phyloP scores from a whole-genome alignment of 306 rosid genomes.

The Rubus parviflorus region DNA sequence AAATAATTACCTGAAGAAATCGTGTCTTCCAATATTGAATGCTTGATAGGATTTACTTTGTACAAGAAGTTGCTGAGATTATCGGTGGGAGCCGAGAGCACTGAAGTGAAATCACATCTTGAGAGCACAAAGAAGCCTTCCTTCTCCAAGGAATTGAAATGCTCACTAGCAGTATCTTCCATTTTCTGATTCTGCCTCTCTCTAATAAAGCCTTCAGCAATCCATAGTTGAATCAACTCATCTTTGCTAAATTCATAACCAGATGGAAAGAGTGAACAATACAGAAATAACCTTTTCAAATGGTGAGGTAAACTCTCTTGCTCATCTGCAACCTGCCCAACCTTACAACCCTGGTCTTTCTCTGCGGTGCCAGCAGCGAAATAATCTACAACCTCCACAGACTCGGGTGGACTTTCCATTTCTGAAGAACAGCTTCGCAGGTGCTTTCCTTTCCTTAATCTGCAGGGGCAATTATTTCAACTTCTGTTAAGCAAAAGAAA shows the following conservation, averaged over 20 bases:
- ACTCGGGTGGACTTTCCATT: neutral
- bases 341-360: no score
- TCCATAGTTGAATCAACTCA: slow-evolving; percentile 20
- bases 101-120: neutral
- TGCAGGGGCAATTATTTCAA: no score
- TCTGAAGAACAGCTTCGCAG: neutral
- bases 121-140: neutral
- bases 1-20: neutral
- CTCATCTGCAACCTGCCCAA: neutral
- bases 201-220: slow-evolving; percentile 16
- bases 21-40: neutral
- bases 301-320: neutral
- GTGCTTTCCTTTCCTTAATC: no score
- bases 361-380: no score
- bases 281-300: slow-evolving; percentile 7
- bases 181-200: neutral
- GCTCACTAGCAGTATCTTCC: neutral
- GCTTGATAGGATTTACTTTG: slow-evolving; percentile 3
- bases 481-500: no score
- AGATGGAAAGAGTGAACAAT: slow-evolving; percentile 21
- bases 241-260: slow-evolving; percentile 8
- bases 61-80: neutral
- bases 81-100: neutral
- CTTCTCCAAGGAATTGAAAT: slow-evolving; percentile 2
- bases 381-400: no score